These are phyloP conservation scores for Thinopyrum elongatum DNA, from an alignment of 176 grass and related monocot genomes.

Conservation along the genomic window DNA sequence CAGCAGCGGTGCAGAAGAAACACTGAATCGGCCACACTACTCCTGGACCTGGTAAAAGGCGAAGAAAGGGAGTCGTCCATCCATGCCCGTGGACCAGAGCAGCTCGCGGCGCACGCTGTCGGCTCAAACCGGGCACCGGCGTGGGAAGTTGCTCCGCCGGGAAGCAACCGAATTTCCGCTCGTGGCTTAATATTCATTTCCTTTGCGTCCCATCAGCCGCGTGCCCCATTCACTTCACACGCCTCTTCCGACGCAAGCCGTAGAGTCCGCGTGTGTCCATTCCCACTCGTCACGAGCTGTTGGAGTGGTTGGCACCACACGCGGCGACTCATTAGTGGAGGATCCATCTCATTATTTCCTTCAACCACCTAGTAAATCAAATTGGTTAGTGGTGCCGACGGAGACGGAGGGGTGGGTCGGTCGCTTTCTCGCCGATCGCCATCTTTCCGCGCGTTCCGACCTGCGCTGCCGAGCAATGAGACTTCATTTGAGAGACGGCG, in stretches of 20 bases:
- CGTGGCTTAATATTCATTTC: not conserved
- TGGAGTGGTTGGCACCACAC: not conserved
- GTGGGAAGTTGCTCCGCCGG: not conserved
- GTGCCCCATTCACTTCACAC: not conserved
- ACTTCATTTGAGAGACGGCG: not conserved
- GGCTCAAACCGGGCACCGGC: slow-evolving; percentile 18
- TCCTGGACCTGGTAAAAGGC: too few relatives aligned
- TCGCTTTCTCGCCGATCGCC: not conserved
- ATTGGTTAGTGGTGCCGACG: not conserved
- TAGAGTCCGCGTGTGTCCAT: not conserved
- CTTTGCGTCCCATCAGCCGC: not conserved
- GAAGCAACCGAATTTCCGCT: not conserved
- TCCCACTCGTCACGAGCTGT: not conserved
- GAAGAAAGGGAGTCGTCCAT: not conserved
- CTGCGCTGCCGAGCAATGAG: not conserved
- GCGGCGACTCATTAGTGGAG: not conserved
- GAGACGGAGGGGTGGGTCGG: slow-evolving; percentile 13
- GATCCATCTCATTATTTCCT: not conserved
- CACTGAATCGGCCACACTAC: too few relatives aligned
- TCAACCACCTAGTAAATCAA: too few relatives aligned
- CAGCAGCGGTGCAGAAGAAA: too few relatives aligned
- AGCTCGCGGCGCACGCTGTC: not conserved
- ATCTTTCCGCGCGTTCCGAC: slow-evolving; percentile 9
- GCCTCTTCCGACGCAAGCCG: not conserved
- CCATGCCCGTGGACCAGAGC: not conserved